These are phyloP conservation scores for Galerina sulciceps DNA, from an alignment of 768 basidiomycete genomes.

Conservation along the genomic window DNA sequence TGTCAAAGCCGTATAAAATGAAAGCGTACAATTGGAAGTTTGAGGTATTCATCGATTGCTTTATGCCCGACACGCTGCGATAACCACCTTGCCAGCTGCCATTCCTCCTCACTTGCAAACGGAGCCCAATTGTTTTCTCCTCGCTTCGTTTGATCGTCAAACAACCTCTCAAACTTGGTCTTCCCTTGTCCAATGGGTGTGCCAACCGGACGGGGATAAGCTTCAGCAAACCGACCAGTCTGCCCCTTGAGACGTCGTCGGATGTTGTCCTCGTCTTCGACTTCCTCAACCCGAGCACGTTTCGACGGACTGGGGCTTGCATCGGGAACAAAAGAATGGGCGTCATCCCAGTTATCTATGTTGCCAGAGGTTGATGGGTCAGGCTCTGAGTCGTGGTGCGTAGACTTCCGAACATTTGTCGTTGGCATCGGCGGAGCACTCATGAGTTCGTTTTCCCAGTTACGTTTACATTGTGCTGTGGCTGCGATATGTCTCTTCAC, in stretches of 20 bases:
- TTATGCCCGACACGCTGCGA: conserved; percentile 10
- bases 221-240: background rate
- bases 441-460: too few species aligned
- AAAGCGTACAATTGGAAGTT: conserved; percentile 13
- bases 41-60: conserved; percentile 12
- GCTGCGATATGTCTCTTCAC: too few species aligned
- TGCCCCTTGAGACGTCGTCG: background rate
- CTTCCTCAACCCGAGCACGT: background rate
- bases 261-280: background rate
- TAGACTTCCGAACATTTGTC: too few species aligned
- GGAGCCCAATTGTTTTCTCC: background rate
- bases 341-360: too few species aligned
- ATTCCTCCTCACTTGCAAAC: conserved; percentile 12
- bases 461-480: too few species aligned
- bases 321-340: too few species aligned
- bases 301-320: background rate
- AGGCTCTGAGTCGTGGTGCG: too few species aligned
- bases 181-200: background rate
- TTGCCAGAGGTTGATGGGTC: too few species aligned
- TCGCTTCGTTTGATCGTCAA: background rate
- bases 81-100: conserved; percentile 16
- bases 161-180: background rate
- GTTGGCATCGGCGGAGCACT: too few species aligned
- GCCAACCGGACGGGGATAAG: background rate
- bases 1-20: background rate